Evolutionary conservation across 306 rosid species (phyloP).

Genomic region (Vicia villosa): DNA sequence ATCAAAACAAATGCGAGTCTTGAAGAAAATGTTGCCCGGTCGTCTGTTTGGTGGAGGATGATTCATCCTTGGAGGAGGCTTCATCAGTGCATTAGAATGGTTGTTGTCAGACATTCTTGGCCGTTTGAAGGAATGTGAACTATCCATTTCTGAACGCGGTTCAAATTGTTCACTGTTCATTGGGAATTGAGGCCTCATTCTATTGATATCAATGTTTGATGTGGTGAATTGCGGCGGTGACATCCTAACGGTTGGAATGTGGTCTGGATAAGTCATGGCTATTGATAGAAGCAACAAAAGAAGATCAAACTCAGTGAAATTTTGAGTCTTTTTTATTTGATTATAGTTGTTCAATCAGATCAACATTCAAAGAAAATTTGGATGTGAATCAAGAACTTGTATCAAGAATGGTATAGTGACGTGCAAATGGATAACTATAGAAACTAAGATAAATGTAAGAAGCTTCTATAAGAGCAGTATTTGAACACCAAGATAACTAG

Average conservation of each 20-base stretch:
- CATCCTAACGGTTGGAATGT: constrained; percentile 44
- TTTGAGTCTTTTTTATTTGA: constrained; percentile 8
- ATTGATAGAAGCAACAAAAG: background rate
- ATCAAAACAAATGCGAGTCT: constrained; percentile 81
- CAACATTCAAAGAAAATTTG: background rate
- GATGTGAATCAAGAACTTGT: background rate
- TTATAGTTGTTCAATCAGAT: constrained; percentile 31
- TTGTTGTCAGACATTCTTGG: constrained; percentile 55
- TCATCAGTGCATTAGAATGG: background rate
- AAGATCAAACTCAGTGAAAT: constrained; percentile 14
- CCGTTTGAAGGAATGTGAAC: constrained; percentile 57
- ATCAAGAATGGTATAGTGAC: background rate
- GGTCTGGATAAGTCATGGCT: constrained; percentile 60
- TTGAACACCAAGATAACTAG: no score
- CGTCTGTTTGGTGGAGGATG: constrained; percentile 51
- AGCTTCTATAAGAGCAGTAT: no score
- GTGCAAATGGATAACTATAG: no score
- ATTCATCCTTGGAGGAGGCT: no score
- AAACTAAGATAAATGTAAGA: no score
- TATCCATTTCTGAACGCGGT: constrained; percentile 43
- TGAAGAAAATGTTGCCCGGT: constrained; percentile 66
- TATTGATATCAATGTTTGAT: constrained; percentile 55
- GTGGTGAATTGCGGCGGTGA: constrained; percentile 45
- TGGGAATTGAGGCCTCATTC: constrained; percentile 57
- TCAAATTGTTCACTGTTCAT: constrained; percentile 36